Conservation (phyloP, 163 green algal genomes). For the Trebouxia gelatinosa region DNA sequence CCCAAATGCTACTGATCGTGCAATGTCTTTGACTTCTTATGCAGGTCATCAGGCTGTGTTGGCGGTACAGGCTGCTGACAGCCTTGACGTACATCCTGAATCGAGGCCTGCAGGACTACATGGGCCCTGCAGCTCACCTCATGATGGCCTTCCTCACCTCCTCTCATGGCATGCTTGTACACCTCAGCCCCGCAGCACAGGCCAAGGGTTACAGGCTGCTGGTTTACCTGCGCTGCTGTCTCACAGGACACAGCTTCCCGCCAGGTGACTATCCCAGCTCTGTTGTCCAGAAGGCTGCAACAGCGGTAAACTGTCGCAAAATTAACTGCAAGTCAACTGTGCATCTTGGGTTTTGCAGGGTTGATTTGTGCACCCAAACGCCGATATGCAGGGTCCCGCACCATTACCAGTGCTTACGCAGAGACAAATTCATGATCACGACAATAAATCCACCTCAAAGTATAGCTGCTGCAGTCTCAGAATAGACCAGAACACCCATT, state of each 20-base stretch:
- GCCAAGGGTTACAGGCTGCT: constrained; percentile 71
- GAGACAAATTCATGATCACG: too few species aligned
- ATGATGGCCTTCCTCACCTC: constrained; percentile 5
- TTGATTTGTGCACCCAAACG: too few species aligned
- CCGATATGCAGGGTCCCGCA: too few species aligned
- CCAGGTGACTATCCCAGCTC: constrained; percentile 47
- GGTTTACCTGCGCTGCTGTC: constrained; percentile 73
- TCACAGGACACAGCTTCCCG: constrained; percentile 61
- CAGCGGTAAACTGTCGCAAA: too few species aligned
- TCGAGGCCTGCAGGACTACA: constrained; percentile 73
- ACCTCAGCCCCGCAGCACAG: neutral
- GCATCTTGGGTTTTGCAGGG: too few species aligned
- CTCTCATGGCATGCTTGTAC: neutral
- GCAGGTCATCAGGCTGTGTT: constrained; percentile 86
- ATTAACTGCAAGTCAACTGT: too few species aligned
- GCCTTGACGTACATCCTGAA: constrained; percentile 84
- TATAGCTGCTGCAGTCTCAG: neutral
- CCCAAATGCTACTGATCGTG: too few species aligned
- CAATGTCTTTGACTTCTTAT: too few species aligned
- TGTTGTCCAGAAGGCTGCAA: too few species aligned
- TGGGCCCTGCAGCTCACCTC: constrained; percentile 61
- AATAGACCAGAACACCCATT: too few species aligned
- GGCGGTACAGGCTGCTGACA: constrained; percentile 69
- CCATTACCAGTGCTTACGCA: too few species aligned
- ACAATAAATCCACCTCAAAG: too few species aligned